phyloP scores from a whole-genome alignment of 331 rosid genomes.

The Malus hybrid region DNA sequence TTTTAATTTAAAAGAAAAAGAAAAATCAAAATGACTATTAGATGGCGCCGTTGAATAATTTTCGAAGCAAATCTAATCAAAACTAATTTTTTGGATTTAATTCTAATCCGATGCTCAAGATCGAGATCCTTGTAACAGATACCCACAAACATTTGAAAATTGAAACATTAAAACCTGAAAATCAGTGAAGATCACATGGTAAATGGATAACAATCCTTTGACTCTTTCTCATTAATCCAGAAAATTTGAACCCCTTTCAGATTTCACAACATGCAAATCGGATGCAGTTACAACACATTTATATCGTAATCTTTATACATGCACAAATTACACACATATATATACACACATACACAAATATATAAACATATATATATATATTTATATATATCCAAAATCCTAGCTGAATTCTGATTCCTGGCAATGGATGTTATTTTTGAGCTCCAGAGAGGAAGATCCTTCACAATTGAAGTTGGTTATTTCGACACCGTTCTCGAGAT shows the following conservation, averaged over 20 bases:
- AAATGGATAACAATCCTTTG: constrained; percentile 3
- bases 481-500: constrained; percentile 52
- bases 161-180: not conserved
- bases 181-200: not conserved
- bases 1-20: no score
- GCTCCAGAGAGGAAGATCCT: constrained; percentile 29
- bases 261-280: constrained; percentile 1
- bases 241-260: not conserved
- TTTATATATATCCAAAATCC: not conserved
- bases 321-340: not conserved
- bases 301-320: not conserved
- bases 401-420: not conserved
- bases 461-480: constrained; percentile 53
- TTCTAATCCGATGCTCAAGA: not conserved
- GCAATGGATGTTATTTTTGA: constrained; percentile 53
- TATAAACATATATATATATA: not conserved
- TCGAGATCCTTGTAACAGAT: not conserved
- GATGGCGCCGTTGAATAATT: no score
- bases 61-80: no score
- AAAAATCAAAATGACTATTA: no score
- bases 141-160: not conserved
- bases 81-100: not conserved
- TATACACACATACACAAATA: no score
- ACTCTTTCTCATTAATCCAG: constrained; percentile 1
- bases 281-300: constrained; percentile 15